phyloP scores from a whole-genome alignment of 768 basidiomycete species.

The Tephrocybe sp. region DNA sequence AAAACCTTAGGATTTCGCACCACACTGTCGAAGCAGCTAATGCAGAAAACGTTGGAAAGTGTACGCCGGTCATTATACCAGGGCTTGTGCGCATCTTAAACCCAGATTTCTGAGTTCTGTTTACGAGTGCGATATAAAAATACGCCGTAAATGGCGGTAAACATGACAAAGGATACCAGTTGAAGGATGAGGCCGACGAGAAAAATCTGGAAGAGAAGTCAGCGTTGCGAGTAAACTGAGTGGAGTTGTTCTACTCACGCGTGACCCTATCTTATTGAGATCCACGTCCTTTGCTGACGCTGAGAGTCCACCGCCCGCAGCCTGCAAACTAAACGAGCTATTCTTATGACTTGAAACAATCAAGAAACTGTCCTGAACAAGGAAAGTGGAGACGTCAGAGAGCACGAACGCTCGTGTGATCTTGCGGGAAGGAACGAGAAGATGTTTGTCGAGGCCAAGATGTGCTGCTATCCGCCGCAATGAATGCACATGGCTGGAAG shows the following conservation, averaged over 20 bases:
- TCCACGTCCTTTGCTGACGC: constrained; percentile 35
- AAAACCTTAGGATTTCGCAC: constrained; percentile 34
- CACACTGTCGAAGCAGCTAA: constrained; percentile 65
- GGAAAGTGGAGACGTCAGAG: constrained; percentile 65
- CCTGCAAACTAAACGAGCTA: constrained; percentile 25
- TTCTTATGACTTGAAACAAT: background rate
- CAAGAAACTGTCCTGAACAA: constrained; percentile 49
- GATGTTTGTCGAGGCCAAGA: constrained; percentile 44
- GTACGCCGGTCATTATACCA: constrained; percentile 63
- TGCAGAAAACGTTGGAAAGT: constrained; percentile 45
- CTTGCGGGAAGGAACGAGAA: constrained; percentile 46
- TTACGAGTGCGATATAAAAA: constrained; percentile 49
- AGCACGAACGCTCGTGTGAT: constrained; percentile 61
- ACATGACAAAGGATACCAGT: constrained; percentile 49
- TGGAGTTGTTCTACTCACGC: constrained; percentile 25
- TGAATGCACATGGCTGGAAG: constrained; percentile 69
- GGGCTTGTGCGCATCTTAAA: constrained; percentile 29
- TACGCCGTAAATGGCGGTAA: constrained; percentile 43
- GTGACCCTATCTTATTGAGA: constrained; percentile 29
- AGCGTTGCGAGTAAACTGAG: background rate
- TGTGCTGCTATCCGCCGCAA: constrained; percentile 58
- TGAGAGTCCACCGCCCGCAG: constrained; percentile 48
- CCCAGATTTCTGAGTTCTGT: constrained; percentile 40
- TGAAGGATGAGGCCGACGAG: constrained; percentile 51
- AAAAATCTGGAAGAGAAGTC: constrained; percentile 1